Conservation (phyloP, 805 yeast genomes). For the Sugiyamaella marilandica region DNA sequence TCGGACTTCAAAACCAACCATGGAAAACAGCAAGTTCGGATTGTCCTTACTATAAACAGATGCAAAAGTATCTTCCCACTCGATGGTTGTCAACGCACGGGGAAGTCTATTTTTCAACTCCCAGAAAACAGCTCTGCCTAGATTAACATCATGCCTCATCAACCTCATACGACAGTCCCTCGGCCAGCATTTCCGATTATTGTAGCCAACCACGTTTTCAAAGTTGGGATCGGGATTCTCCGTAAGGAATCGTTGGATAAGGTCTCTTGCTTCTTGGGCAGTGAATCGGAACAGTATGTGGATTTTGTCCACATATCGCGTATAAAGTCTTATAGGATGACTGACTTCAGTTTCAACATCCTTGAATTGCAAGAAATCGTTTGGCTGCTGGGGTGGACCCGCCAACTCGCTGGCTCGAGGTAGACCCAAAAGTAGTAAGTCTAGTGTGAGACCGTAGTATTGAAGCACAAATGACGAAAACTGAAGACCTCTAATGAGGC, state of each 20-base stretch:
- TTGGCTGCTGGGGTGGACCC: conserved; percentile 67
- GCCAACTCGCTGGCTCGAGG: conserved; percentile 87
- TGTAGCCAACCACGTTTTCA: conserved; percentile 79
- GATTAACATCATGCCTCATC: conserved; percentile 83
- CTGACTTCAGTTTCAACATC: conserved; percentile 52
- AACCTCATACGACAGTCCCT: conserved; percentile 84
- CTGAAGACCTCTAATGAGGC: conserved; percentile 82
- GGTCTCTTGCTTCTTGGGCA: conserved; percentile 66
- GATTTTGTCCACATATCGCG: conserved; percentile 78
- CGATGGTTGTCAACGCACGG: conserved; percentile 59
- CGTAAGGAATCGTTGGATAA: conserved; percentile 67
- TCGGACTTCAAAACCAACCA: conserved; percentile 94
- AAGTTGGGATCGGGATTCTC: conserved; percentile 93
- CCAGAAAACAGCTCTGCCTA: conserved; percentile 92
- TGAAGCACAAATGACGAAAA: conserved; percentile 87
- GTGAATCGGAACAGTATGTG: conserved; percentile 74
- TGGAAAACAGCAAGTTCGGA: conserved; percentile 79
- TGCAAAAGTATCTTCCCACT: conserved; percentile 76
- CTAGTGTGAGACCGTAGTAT: conserved; percentile 82
- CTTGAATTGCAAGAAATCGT: conserved; percentile 71
- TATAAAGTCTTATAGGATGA: conserved; percentile 75
- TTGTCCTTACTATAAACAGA: conserved; percentile 90
- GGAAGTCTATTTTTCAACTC: conserved; percentile 81
- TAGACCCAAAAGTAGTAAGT: conserved; percentile 73
- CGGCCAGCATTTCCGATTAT: conserved; percentile 93